Evolutionary conservation across 345 rosid species (phyloP).

Genomic region (Geranium brycei): DNA sequence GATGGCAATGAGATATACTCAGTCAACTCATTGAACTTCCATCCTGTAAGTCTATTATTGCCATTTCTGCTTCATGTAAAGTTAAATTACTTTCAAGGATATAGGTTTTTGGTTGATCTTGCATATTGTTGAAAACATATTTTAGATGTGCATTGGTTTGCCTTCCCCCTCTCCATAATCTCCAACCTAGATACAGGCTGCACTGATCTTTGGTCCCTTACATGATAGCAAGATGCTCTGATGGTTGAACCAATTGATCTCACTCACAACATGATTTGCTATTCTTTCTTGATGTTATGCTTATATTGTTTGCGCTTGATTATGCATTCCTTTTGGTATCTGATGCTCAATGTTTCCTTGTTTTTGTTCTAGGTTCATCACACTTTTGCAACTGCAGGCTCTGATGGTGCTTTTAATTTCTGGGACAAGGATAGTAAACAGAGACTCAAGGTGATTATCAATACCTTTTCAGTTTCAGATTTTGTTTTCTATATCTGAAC

Average conservation of each 20-base stretch:
- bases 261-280: neutral
- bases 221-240: neutral
- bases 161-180: neutral
- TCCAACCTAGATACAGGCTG: neutral
- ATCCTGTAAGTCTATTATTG: constrained; percentile 51
- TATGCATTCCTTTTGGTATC: neutral
- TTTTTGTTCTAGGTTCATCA: constrained; percentile 54
- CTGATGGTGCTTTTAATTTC: constrained; percentile 96
- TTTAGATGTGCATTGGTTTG: neutral
- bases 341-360: constrained; percentile 6
- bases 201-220: too few species aligned
- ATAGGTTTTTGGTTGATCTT: neutral
- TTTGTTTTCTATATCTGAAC: too few species aligned
- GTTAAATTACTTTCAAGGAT: neutral
- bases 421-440: constrained; percentile 99
- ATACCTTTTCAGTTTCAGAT: neutral
- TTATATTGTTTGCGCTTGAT: neutral
- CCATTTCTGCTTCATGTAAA: neutral
- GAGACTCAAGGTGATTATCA: constrained; percentile 64
- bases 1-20: constrained; percentile 84
- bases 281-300: neutral
- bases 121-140: neutral
- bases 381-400: constrained; percentile 96
- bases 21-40: constrained; percentile 87
- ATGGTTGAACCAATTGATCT: neutral